A percentile compares a stretch with the other conserved stretches of the same genome.
Evolutionary conservation across 2,329 filamentous ascomycete species (phyloP).

Genomic region (Ophiognomonia clavigignenti-juglandacearum): DNA sequence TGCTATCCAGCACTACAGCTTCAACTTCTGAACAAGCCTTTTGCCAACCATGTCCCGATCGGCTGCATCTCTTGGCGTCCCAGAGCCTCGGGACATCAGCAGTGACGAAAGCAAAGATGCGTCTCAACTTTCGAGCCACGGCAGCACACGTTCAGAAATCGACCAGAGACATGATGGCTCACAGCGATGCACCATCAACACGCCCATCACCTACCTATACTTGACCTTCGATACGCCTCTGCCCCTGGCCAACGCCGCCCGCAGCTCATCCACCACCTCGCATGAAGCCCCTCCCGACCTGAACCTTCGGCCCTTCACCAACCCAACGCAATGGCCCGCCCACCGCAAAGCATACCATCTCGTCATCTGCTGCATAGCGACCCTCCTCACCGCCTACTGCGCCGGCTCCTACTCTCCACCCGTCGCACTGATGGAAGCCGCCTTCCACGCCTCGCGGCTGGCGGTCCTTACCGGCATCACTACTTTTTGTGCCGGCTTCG

Average conservation of each 20-base stretch:
- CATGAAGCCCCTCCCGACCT: conserved; percentile 52
- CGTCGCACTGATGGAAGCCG: conserved; percentile 55
- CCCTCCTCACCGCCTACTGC: conserved; percentile 72
- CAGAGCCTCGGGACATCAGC: not conserved
- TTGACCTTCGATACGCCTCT: conserved; percentile 58
- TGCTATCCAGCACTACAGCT: too few relatives aligned
- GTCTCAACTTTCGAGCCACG: not conserved
- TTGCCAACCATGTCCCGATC: not conserved
- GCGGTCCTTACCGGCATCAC: conserved; percentile 73
- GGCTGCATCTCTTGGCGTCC: not conserved
- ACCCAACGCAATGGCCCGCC: conserved; percentile 70
- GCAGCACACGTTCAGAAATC: too few relatives aligned
- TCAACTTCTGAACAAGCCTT: not conserved
- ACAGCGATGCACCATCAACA: conserved; percentile 7
- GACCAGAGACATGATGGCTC: not conserved
- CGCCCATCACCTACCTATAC: conserved; percentile 49
- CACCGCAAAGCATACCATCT: conserved; percentile 67
- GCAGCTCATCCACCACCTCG: conserved; percentile 21
- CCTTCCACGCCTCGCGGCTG: conserved; percentile 62
- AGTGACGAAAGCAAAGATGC: not conserved
- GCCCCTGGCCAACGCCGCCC: conserved; percentile 34
- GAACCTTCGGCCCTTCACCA: conserved; percentile 60
- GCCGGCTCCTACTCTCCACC: conserved; percentile 77
- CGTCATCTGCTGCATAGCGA: conserved; percentile 70
- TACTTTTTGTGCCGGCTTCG: conserved; percentile 77